A percentile compares a stretch with the other conserved stretches of the same genome.
phyloP scores from a whole-genome alignment of 2,329 filamentous ascomycete genomes.

The Talaromyces sp. region DNA sequence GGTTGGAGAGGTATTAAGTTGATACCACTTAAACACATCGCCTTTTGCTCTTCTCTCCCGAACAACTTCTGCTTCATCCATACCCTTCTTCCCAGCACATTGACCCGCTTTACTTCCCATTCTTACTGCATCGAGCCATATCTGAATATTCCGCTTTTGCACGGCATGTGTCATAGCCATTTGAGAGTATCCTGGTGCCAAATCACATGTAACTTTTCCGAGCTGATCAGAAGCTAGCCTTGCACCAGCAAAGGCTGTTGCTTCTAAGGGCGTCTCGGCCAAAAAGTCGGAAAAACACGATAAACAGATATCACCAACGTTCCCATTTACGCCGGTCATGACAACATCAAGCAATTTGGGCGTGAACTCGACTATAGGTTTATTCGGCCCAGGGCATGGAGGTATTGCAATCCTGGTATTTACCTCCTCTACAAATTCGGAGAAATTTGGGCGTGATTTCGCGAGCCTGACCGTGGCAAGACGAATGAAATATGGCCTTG shows the following conservation, averaged over 20 bases:
- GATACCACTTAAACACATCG: background rate
- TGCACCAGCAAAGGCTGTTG: background rate
- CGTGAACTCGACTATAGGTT: background rate
- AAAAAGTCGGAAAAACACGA: background rate
- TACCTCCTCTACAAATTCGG: background rate
- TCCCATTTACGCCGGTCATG: background rate
- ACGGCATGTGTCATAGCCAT: background rate
- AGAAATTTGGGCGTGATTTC: background rate
- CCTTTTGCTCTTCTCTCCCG: background rate
- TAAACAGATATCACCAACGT: background rate
- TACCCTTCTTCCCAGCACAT: background rate
- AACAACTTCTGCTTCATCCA: background rate
- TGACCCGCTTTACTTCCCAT: background rate
- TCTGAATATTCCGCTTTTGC: background rate
- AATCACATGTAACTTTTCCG: slow-evolving; percentile 1
- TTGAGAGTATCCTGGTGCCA: background rate
- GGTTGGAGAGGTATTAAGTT: background rate
- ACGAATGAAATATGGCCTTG: background rate
- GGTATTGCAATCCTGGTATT: background rate
- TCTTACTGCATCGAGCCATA: background rate
- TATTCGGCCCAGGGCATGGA: background rate
- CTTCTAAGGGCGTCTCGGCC: background rate
- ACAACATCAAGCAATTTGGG: background rate
- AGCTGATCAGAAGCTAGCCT: background rate
- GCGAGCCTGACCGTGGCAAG: background rate